These are phyloP conservation scores for Poa annua DNA, from an alignment of 176 grass and related monocot species.

Conservation along the genomic window DNA sequence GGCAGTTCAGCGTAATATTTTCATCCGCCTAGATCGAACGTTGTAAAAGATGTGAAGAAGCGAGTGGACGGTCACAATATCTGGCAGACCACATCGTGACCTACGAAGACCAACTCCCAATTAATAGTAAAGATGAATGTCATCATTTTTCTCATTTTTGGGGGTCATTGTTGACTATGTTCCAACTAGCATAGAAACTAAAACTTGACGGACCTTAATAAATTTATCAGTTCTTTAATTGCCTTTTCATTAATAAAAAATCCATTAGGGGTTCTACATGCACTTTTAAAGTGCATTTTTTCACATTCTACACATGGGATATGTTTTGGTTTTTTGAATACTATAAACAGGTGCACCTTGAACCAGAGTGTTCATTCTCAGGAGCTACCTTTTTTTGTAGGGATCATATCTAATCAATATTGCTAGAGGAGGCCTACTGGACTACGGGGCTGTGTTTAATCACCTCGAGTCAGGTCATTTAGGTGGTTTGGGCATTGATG, in stretches of 20 bases:
- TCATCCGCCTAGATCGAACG: too few relatives aligned
- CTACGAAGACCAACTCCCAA: too few relatives aligned
- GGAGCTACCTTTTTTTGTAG: constrained; percentile 45
- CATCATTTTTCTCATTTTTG: background rate
- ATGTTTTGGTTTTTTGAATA: too few relatives aligned
- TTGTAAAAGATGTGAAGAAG: too few relatives aligned
- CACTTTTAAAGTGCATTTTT: background rate
- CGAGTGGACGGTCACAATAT: too few relatives aligned
- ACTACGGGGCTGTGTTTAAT: constrained; percentile 72
- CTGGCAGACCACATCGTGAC: too few relatives aligned
- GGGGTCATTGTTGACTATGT: background rate
- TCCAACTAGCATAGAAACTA: background rate
- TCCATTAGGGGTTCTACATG: background rate
- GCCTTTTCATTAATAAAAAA: background rate
- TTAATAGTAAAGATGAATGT: too few relatives aligned
- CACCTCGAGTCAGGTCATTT: constrained; percentile 80
- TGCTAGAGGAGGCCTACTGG: constrained; percentile 77
- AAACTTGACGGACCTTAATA: background rate
- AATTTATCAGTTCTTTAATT: background rate
- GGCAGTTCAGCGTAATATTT: too few relatives aligned
- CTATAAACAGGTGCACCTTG: too few relatives aligned
- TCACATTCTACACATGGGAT: background rate
- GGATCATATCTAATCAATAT: constrained; percentile 88
- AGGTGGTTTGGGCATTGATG: constrained; percentile 90
- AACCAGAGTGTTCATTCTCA: background rate